Evolutionary conservation across 2,329 filamentous ascomycete genomes (phyloP), one percentile per base, ranked within the genome.

Genomic region (Aspergillus candidus): DNA sequence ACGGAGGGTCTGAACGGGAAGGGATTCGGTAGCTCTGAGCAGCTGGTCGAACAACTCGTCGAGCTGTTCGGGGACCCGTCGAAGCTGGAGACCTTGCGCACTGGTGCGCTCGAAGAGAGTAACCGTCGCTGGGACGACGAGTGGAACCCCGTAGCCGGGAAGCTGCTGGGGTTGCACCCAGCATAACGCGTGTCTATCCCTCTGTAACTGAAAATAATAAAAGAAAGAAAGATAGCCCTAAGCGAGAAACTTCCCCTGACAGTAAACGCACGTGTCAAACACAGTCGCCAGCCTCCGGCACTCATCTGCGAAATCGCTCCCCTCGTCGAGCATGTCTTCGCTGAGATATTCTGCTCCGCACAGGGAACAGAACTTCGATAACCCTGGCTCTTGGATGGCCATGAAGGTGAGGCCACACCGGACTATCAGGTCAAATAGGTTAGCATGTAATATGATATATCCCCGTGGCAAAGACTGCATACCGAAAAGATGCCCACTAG

Each of bases 41-140:
- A 88, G 56, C 69, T 98, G 38, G 72, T 77, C 0, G 65, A 70
- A 4, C 75, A 85, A 11, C 63, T 97, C 10, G 65, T 72, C 12
- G 72, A 82, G 14, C 65, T 97, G 13, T 82, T 96, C 44, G 72
- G 71, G 5, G 68, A 76, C 6, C 70, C 69, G 7, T 60, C 64
- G 5, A 74, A 86, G 56, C 67, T 96, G 33, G 70, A 70, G 31
- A 67, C 34, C 3, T 63, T 95, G 55, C 85, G 80, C 57, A 60
- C 71, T 33, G 89, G 90, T 0, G 90, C 90, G 1, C 64, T 82
- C 27, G 71, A 76, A 50, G 90, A 97, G 65, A 88, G 88, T 31
- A 73, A 73, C 35, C 73, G 83, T 44, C 77, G 91, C 36, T 98
- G 93, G 93, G 84, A 94, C 56, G 85, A 89, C 54, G 89, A 96